Conservation (phyloP, 345 rosid genomes). For the Populus nigra region DNA sequence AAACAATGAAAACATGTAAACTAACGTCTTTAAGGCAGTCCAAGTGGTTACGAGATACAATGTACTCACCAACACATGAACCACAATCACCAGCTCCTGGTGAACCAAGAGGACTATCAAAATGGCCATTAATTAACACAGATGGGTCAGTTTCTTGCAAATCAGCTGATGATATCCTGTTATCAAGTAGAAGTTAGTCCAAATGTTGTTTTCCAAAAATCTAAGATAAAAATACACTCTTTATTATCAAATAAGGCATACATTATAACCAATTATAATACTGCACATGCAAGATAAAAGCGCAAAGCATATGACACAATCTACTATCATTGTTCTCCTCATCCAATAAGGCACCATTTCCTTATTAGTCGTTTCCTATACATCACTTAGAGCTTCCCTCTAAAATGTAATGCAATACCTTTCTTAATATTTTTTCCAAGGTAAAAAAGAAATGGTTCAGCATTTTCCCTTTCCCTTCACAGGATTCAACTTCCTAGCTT, state of each 20-base stretch:
- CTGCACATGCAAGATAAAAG: neutral
- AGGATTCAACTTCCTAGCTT: neutral
- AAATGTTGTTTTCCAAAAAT: neutral
- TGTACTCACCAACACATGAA: conserved; percentile 82
- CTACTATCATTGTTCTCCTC: neutral
- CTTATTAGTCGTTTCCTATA: neutral
- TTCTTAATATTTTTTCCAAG: neutral
- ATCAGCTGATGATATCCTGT: conserved; percentile 74
- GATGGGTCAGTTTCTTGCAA: conserved; percentile 67
- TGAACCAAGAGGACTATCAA: conserved; percentile 84
- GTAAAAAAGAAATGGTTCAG: neutral
- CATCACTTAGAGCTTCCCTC: neutral
- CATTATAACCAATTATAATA: neutral
- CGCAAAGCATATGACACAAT: neutral
- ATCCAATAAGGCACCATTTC: neutral
- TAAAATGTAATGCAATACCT: neutral
- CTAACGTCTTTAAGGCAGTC: neutral
- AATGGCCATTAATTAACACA: conserved; percentile 90
- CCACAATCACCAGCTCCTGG: conserved; percentile 99
- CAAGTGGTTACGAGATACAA: conserved; percentile 1
- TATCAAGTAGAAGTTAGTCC: conserved; percentile 20
- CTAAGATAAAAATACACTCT: neutral
- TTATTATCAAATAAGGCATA: neutral
- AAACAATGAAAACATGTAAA: conserved; percentile 10
- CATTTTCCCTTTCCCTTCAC: neutral